Percentiles rank a stretch among this genome's conserved stretches.
These are phyloP conservation scores for Phyllosticta paracitricarpa DNA, from an alignment of 2,329 filamentous ascomycete genomes.

Conservation along the genomic window DNA sequence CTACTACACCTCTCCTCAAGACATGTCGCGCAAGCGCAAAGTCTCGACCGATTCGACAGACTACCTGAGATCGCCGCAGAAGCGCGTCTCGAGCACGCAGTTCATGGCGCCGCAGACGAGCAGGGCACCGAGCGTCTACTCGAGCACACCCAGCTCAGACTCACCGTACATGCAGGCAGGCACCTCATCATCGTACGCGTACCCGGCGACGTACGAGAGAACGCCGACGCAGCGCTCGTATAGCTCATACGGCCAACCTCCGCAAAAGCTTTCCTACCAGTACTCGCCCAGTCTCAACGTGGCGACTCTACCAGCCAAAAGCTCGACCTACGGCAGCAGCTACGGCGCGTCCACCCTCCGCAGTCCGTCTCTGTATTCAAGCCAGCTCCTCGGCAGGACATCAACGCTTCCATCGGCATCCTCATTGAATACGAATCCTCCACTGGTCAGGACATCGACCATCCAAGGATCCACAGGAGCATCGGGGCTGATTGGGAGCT, in stretches of 20 bases:
- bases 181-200: slow-evolving; percentile 25
- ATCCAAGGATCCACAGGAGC: slow-evolving; percentile 37
- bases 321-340: slow-evolving; percentile 16
- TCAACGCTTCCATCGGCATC: slow-evolving; percentile 37
- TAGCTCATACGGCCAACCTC: slow-evolving; percentile 5
- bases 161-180: slow-evolving; percentile 30
- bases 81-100: slow-evolving; percentile 39
- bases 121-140: slow-evolving; percentile 17
- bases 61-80: slow-evolving; percentile 36
- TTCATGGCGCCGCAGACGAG: slow-evolving; percentile 15
- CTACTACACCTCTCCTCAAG: slow-evolving; percentile 24
- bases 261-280: slow-evolving; percentile 12
- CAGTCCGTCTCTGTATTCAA: slow-evolving; percentile 14
- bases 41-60: slow-evolving; percentile 42
- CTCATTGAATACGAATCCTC: slow-evolving; percentile 33
- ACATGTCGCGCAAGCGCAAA: slow-evolving; percentile 46
- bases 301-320: slow-evolving; percentile 14
- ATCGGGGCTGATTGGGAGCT: slow-evolving; percentile 25
- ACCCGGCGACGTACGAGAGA: slow-evolving; percentile 29
- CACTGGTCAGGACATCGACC: slow-evolving; percentile 56
- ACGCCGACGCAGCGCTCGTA: slow-evolving; percentile 18
- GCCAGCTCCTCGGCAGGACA: slow-evolving; percentile 23
- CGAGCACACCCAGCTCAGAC: slow-evolving; percentile 20
- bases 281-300: slow-evolving; percentile 13
- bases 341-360: slow-evolving; percentile 10